A percentile compares a stretch with the other conserved stretches of the same genome.
Evolutionary conservation across 768 basidiomycete species (phyloP).

Genomic region (Russula earlei): DNA sequence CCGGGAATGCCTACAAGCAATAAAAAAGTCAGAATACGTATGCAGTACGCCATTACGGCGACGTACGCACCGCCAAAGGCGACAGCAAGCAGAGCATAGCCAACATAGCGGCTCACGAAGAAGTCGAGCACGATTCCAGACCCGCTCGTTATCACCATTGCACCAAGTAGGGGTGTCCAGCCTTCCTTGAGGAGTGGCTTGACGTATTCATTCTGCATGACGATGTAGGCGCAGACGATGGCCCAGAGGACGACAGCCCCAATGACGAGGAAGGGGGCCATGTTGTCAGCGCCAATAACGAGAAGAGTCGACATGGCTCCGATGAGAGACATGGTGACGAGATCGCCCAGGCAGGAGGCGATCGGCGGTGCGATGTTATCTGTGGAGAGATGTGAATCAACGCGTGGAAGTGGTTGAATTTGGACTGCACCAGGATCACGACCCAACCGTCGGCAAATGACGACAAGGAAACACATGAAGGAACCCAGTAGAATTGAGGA

Average conservation of each 20-base stretch:
- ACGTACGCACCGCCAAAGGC: constrained; percentile 69
- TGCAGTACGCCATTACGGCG: not conserved
- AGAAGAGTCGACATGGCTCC: constrained; percentile 67
- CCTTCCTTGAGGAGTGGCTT: constrained; percentile 69
- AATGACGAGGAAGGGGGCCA: constrained; percentile 47
- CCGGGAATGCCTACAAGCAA: constrained; percentile 64
- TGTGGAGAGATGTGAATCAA: constrained; percentile 24
- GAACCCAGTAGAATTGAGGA: constrained; percentile 77
- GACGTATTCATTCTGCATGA: constrained; percentile 58
- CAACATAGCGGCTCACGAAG: constrained; percentile 80
- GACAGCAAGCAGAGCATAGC: constrained; percentile 79
- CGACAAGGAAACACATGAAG: constrained; percentile 83
- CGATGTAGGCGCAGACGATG: constrained; percentile 41
- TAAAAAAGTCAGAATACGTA: not conserved
- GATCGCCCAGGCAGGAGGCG: constrained; percentile 86
- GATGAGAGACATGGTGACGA: constrained; percentile 80
- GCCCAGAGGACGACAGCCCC: constrained; percentile 40
- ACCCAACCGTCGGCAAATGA: constrained; percentile 63
- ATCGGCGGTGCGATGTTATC: constrained; percentile 96
- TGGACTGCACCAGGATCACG: constrained; percentile 67
- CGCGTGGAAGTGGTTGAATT: not conserved
- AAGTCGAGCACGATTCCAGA: constrained; percentile 88
- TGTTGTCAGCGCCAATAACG: constrained; percentile 54
- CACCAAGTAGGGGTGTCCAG: constrained; percentile 86
- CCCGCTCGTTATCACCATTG: constrained; percentile 79